Conservation (phyloP, 2,329 filamentous ascomycete species). For the Fusarium tupiense region DNA sequence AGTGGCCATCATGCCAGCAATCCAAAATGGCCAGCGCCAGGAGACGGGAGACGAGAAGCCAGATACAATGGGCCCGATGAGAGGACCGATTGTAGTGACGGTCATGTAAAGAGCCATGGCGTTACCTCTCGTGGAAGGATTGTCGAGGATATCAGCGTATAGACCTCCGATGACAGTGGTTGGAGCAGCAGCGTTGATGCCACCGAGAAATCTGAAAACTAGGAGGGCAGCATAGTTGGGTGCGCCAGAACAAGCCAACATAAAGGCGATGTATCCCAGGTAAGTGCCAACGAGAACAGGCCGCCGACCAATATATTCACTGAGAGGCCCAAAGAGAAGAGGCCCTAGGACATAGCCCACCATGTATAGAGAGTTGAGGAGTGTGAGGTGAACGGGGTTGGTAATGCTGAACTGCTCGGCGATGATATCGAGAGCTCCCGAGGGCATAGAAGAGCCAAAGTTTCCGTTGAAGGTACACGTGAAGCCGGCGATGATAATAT, state of each 20-base stretch:
- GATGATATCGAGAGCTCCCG: slow-evolving; percentile 50
- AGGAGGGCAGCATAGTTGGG: slow-evolving; percentile 56
- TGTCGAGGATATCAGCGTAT: slow-evolving; percentile 48
- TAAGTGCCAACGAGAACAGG: slow-evolving; percentile 49
- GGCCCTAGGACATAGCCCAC: slow-evolving; percentile 49
- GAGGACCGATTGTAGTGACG: slow-evolving; percentile 47
- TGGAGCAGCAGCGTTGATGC: slow-evolving; percentile 48
- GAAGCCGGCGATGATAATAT: slow-evolving; percentile 49
- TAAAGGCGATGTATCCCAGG: slow-evolving; percentile 48
- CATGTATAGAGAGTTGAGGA: slow-evolving; percentile 52
- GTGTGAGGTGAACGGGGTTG: slow-evolving; percentile 41
- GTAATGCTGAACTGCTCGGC: slow-evolving; percentile 43
- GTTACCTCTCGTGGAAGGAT: slow-evolving; percentile 45
- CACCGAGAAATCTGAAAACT: slow-evolving; percentile 51
- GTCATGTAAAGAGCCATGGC: slow-evolving; percentile 50
- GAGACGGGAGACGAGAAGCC: slow-evolving; percentile 59
- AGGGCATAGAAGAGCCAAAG: slow-evolving; percentile 50
- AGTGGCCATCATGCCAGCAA: slow-evolving; percentile 46
- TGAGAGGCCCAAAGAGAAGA: slow-evolving; percentile 48
- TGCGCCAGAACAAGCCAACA: slow-evolving; percentile 50
- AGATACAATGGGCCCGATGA: slow-evolving; percentile 62
- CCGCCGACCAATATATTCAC: slow-evolving; percentile 48
- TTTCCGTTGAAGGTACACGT: slow-evolving; percentile 51
- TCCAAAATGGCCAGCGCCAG: slow-evolving; percentile 55
- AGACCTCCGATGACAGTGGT: slow-evolving; percentile 48